These are phyloP conservation scores for Trypanosoma congolense DNA, from an alignment of 208 protist genomes.

Conservation along the genomic window DNA sequence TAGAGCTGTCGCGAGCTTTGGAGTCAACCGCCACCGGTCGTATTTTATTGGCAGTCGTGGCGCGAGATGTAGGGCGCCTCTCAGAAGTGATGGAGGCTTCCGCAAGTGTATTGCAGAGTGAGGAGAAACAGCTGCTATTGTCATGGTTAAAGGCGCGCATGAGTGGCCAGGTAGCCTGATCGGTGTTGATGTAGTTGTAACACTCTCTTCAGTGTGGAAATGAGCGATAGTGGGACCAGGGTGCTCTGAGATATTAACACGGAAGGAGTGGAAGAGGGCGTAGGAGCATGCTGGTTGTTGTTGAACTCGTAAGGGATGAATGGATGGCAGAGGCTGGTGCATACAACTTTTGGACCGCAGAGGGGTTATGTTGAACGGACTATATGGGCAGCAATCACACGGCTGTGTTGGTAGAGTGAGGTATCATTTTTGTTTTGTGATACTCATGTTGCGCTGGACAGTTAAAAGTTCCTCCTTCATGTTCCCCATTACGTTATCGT, in stretches of 20 bases:
- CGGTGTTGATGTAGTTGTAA: not conserved
- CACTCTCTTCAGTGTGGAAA: too few species aligned
- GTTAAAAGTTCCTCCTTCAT: too few species aligned
- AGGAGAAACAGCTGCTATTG: constrained; percentile 45
- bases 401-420: too few species aligned
- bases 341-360: too few species aligned
- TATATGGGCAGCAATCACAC: too few species aligned
- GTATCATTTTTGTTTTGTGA: too few species aligned
- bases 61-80: constrained; percentile 24
- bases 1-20: constrained; percentile 38
- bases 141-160: constrained; percentile 40
- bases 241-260: too few species aligned
- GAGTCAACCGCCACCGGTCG: constrained; percentile 46
- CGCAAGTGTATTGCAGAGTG: constrained; percentile 36
- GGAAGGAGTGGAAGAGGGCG: too few species aligned
- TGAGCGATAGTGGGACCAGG: too few species aligned
- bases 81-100: constrained; percentile 31
- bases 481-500: too few species aligned
- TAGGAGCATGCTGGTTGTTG: not conserved
- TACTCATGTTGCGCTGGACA: too few species aligned
- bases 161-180: constrained; percentile 11
- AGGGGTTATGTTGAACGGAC: too few species aligned
- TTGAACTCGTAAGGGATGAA: not conserved
- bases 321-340: not conserved
- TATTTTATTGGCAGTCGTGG: constrained; percentile 27